Percentiles rank a stretch among this genome's conserved stretches.
Conservation (phyloP, 495 filamentous ascomycete species). For the Aspergillus ellipticus region DNA sequence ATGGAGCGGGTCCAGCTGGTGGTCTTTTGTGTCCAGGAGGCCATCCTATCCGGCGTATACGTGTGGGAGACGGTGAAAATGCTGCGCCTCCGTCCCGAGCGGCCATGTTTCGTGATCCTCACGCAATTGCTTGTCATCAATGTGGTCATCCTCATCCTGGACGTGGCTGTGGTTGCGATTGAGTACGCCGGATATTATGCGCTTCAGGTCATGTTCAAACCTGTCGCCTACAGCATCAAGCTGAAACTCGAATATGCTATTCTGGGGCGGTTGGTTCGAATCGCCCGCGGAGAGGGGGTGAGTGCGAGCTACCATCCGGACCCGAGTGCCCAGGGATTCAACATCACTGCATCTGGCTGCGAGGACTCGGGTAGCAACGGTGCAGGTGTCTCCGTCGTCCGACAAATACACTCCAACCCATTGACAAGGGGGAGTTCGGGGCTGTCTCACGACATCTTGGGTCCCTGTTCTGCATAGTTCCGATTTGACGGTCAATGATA, state of each 20-base stretch:
- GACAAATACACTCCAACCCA: not conserved
- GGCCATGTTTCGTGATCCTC: constrained; percentile 29
- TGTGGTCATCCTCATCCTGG: constrained; percentile 46
- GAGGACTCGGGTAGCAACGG: not conserved
- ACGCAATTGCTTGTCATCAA: constrained; percentile 47
- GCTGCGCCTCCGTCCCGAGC: constrained; percentile 34
- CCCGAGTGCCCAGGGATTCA: not conserved
- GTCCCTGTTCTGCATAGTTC: not conserved
- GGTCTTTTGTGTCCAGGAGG: constrained; percentile 53
- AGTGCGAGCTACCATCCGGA: not conserved
- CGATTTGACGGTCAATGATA: not conserved
- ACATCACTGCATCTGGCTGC: not conserved
- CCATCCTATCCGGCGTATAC: constrained; percentile 54
- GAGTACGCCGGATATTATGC: constrained; percentile 46
- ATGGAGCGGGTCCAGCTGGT: constrained; percentile 53
- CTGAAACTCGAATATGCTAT: constrained; percentile 53
- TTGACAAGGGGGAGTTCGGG: not conserved
- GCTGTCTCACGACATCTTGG: not conserved
- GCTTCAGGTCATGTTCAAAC: constrained; percentile 48
- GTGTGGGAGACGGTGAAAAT: constrained; percentile 48
- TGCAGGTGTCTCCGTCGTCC: not conserved
- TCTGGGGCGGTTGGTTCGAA: constrained; percentile 42
- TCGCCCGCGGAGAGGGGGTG: constrained; percentile 19
- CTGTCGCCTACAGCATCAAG: constrained; percentile 51
- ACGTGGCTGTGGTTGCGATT: constrained; percentile 42